phyloP scores from a whole-genome alignment of 208 protist species.

The Crithidia brevicula region DNA sequence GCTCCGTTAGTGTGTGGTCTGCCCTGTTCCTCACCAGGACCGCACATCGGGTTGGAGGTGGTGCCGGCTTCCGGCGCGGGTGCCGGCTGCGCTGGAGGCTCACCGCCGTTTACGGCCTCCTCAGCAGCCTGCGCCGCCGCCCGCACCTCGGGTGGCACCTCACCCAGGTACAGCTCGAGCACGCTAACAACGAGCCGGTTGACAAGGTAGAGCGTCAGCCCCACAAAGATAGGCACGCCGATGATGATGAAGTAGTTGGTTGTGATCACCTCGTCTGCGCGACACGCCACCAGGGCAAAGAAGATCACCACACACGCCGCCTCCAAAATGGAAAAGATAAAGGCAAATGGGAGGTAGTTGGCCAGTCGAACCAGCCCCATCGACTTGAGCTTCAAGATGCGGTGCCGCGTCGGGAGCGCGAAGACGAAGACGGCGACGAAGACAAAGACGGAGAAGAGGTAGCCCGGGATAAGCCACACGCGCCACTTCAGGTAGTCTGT shows the following conservation, averaged over 20 bases:
- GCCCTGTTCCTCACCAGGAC: neutral
- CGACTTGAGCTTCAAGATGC: constrained; percentile 17
- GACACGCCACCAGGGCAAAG: constrained; percentile 65
- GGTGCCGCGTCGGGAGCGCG: constrained; percentile 23
- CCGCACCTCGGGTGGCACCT: constrained; percentile 24
- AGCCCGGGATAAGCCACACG: constrained; percentile 67
- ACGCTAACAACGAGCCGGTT: constrained; percentile 26
- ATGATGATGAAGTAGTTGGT: constrained; percentile 77
- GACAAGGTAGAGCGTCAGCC: constrained; percentile 37
- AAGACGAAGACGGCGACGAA: constrained; percentile 26
- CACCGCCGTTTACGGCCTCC: constrained; percentile 19
- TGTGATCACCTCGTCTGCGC: constrained; percentile 66
- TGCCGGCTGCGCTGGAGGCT: neutral
- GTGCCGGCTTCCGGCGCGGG: neutral
- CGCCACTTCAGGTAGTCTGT: constrained; percentile 63
- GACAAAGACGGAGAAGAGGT: constrained; percentile 50
- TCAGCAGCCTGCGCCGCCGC: constrained; percentile 7
- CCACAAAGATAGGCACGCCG: constrained; percentile 54
- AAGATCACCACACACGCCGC: constrained; percentile 41
- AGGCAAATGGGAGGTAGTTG: constrained; percentile 35
- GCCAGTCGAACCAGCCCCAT: constrained; percentile 35
- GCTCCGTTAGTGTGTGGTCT: neutral
- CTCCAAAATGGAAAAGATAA: constrained; percentile 41
- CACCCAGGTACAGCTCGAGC: constrained; percentile 20
- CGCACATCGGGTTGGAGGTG: constrained; percentile 23